These are phyloP conservation scores for Canariomyces notabilis DNA, from an alignment of 2,329 filamentous ascomycete genomes.

Conservation along the genomic window DNA sequence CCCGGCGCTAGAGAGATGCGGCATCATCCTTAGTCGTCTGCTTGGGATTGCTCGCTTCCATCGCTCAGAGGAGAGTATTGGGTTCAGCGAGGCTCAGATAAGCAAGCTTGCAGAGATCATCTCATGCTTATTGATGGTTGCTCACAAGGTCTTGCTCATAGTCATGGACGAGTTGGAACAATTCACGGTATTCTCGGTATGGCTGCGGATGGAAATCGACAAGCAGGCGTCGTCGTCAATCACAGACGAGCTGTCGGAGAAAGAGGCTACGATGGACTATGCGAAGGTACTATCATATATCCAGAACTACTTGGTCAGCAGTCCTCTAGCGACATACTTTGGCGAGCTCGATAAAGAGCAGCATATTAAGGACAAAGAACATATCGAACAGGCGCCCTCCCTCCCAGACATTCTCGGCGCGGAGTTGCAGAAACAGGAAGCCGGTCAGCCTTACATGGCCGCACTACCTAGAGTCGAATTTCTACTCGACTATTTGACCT, in stretches of 20 bases:
- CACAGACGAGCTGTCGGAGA: constrained; percentile 69
- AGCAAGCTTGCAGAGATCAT: constrained; percentile 64
- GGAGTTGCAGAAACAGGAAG: constrained; percentile 44
- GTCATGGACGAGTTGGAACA: constrained; percentile 72
- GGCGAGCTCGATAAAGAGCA: constrained; percentile 45
- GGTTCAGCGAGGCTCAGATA: constrained; percentile 60
- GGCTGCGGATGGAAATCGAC: constrained; percentile 81
- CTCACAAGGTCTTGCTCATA: constrained; percentile 65
- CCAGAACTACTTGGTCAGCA: constrained; percentile 60
- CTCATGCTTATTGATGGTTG: constrained; percentile 68
- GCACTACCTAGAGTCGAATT: constrained; percentile 59
- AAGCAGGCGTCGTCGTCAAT: constrained; percentile 61
- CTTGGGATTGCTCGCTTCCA: constrained; percentile 79
- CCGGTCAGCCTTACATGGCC: constrained; percentile 42
- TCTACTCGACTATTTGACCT: constrained; percentile 53
- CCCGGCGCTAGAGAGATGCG: constrained; percentile 78
- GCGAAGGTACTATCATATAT: constrained; percentile 73
- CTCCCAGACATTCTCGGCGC: constrained; percentile 46
- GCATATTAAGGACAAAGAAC: constrained; percentile 42
- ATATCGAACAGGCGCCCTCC: constrained; percentile 40
- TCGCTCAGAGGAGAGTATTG: constrained; percentile 59
- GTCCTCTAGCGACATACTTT: constrained; percentile 60
- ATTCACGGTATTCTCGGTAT: constrained; percentile 73
- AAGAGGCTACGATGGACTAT: constrained; percentile 70
- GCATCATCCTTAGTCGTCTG: constrained; percentile 75